A percentile compares a stretch with the other conserved stretches of the same genome.
Evolutionary conservation across 2,329 filamentous ascomycete species (phyloP).

Genomic region (Botryotinia globosa): DNA sequence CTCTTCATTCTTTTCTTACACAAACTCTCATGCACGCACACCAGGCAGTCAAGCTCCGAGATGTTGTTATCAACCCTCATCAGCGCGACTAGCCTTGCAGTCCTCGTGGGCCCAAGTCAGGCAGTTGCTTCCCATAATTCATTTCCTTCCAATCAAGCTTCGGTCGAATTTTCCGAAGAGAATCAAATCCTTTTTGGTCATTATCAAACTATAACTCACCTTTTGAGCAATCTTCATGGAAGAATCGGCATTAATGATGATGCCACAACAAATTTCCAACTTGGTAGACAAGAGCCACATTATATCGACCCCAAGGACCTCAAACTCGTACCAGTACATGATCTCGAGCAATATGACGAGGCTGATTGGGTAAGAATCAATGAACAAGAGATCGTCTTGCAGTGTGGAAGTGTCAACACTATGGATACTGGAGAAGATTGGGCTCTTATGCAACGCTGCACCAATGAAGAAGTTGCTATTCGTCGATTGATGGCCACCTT

Average conservation of each 20-base stretch:
- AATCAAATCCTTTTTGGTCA: slow-evolving; percentile 9
- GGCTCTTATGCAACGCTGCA: slow-evolving; percentile 20
- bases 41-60: not conserved
- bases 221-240: slow-evolving; percentile 19
- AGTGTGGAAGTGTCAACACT: slow-evolving; percentile 3
- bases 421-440: slow-evolving; percentile 6
- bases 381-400: slow-evolving; percentile 9
- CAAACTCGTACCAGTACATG: slow-evolving; percentile 1
- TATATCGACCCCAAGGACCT: slow-evolving; percentile 21
- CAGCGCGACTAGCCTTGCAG: not conserved
- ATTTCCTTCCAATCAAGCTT: not conserved
- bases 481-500: slow-evolving; percentile 11
- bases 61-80: not conserved
- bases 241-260: slow-evolving; percentile 18
- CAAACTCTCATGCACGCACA: not conserved
- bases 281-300: not conserved
- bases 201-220: not conserved
- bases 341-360: not conserved
- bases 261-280: not conserved
- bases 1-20: not conserved
- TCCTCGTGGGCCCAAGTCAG: not conserved
- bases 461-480: slow-evolving; percentile 15
- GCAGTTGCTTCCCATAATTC: not conserved
- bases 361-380: slow-evolving; percentile 7
- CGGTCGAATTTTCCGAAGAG: not conserved